A percentile compares a stretch with the other conserved stretches of the same genome.
phyloP scores from a whole-genome alignment of 2,329 filamentous ascomycete genomes.

The Kalaharituber pfeilii region DNA sequence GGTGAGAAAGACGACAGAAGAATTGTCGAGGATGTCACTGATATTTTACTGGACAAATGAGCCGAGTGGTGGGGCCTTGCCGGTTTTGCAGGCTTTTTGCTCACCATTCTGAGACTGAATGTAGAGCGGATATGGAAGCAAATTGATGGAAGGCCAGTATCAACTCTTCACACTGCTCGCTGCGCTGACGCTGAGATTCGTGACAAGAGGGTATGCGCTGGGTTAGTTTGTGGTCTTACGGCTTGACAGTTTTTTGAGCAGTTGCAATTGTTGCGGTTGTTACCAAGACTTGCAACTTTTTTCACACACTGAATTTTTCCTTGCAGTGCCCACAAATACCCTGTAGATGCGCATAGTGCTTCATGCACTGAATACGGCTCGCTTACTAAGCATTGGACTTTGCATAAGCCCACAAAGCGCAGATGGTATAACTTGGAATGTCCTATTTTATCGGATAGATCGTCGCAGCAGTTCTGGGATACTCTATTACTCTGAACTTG shows the following conservation, averaged over 20 bases:
- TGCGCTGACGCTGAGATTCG: neutral
- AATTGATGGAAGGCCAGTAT: neutral
- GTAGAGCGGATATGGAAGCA: neutral
- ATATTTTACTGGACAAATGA: constrained; percentile 1
- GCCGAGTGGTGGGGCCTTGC: constrained; percentile 2
- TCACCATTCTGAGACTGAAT: neutral
- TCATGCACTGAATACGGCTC: too few species aligned
- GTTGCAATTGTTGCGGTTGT: too few species aligned
- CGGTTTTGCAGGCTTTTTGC: neutral
- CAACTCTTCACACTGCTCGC: neutral
- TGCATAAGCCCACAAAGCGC: too few species aligned
- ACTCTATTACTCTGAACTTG: too few species aligned
- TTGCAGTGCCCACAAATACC: too few species aligned
- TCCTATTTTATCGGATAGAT: too few species aligned
- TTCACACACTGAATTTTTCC: too few species aligned
- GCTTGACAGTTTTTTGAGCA: neutral
- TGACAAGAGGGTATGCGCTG: neutral
- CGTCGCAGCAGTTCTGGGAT: too few species aligned
- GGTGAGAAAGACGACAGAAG: constrained; percentile 34
- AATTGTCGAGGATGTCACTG: constrained; percentile 3
- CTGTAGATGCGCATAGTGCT: too few species aligned
- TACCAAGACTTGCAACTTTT: neutral
- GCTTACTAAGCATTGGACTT: too few species aligned
- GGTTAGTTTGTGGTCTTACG: neutral
- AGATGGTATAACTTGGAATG: too few species aligned